These are phyloP conservation scores for Penicillium sp. DNA, from an alignment of 2,329 filamentous ascomycete genomes.

Conservation along the genomic window DNA sequence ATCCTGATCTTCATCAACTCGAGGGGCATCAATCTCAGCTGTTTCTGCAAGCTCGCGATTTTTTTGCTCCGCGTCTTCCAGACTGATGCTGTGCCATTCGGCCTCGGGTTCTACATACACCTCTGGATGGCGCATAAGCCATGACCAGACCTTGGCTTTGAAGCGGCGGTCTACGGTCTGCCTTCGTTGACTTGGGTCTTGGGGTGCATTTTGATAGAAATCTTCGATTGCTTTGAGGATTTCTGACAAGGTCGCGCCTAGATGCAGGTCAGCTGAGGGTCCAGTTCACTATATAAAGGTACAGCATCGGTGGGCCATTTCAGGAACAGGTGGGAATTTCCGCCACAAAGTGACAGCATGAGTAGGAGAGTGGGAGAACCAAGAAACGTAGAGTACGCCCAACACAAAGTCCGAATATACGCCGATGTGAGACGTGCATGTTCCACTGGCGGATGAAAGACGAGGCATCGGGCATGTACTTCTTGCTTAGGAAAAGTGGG, in stretches of 20 bases:
- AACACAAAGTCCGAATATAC: not conserved
- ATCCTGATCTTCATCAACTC: not conserved
- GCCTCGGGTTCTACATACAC: conserved; percentile 51
- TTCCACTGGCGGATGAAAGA: not conserved
- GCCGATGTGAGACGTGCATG: not conserved
- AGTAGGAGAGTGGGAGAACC: not conserved
- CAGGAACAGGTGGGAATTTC: not conserved
- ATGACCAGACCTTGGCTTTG: conserved; percentile 58
- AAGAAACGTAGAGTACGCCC: not conserved
- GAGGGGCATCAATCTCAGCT: not conserved
- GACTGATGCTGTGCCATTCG: conserved; percentile 42
- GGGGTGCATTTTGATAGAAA: conserved; percentile 35
- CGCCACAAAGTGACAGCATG: not conserved
- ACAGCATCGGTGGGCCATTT: not conserved
- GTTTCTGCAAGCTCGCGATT: not conserved
- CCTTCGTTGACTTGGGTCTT: conserved; percentile 20
- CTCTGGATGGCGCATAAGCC: conserved; percentile 58
- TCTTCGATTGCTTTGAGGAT: conserved; percentile 37
- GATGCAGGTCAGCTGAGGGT: conserved; percentile 20
- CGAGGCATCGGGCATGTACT: not conserved
- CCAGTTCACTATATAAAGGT: not conserved
- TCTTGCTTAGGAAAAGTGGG: conserved; percentile 22
- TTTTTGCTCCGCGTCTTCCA: conserved; percentile 43
- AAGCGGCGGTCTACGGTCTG: conserved; percentile 52
- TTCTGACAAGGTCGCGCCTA: conserved; percentile 40